Conservation (phyloP, 306 rosid genomes). For the Quercus rubra region DNA sequence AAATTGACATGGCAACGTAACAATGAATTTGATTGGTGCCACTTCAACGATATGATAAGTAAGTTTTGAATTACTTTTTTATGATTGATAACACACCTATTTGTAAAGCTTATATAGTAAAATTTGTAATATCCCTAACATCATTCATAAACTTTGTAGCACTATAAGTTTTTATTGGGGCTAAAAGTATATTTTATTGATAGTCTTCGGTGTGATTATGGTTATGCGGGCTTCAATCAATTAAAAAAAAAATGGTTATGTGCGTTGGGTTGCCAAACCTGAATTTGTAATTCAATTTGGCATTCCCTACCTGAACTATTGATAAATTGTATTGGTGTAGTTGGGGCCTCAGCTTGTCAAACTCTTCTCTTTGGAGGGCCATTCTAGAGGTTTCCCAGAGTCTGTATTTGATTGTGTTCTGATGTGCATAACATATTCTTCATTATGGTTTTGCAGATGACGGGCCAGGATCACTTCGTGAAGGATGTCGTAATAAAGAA, state of each 20-base stretch:
- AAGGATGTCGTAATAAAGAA: constrained; percentile 70
- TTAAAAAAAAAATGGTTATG: too few species aligned
- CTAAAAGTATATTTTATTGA: background rate
- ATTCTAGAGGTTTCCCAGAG: background rate
- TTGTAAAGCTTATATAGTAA: too few species aligned
- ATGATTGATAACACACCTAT: too few species aligned
- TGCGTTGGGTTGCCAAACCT: background rate
- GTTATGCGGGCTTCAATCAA: too few species aligned
- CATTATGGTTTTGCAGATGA: constrained; percentile 53
- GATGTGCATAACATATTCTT: constrained; percentile 1
- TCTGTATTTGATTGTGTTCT: background rate
- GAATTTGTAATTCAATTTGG: constrained; percentile 4
- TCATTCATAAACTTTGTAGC: too few species aligned
- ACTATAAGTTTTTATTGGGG: too few species aligned
- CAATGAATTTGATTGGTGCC: too few species aligned
- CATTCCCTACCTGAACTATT: background rate
- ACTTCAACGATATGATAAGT: too few species aligned
- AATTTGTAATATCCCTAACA: too few species aligned
- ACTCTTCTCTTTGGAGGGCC: background rate
- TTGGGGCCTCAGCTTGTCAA: background rate
- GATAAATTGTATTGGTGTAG: background rate
- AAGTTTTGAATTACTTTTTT: too few species aligned
- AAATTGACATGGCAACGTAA: too few species aligned
- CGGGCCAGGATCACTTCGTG: constrained; percentile 92
- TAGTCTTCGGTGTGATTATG: background rate